Evolutionary conservation across 2,329 filamentous ascomycete genomes (phyloP), one percentile per base, ranked within the genome.

Genomic region (Aspergillus sp.): DNA sequence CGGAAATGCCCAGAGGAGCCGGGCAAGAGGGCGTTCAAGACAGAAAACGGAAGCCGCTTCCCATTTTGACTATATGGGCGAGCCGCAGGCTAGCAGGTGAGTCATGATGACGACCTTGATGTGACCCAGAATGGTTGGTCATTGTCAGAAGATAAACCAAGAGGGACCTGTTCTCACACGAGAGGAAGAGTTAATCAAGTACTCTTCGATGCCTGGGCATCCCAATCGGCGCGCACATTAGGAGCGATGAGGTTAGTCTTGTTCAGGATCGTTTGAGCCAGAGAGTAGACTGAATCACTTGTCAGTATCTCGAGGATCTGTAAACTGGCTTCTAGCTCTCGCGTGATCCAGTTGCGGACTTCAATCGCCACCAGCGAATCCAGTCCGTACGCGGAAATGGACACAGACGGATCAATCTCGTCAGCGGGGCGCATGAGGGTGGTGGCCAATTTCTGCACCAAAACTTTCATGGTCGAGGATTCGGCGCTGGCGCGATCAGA

Each of bases 391-490:
- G 51, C 56, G 43, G 48, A 44, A 19, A 64, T 38, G 1, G 55
- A 48, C 36, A 46, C 53, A 19, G 47, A 49, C 3, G 47, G 47
- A 29, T 55, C 52, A 7, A 60, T 50, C 3, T 58, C 56, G 12
- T 53, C 57, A 27, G 46, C 46, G 7, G 48, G 53, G 51, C 58
- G 34, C 57, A 76, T 74, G 48, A 79, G 66, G 5, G 76, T 68
- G 0, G 67, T 66, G 0, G 75, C 69, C 4, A 78, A 61, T 58
- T 76, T 78, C 49, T 67, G 62, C 12, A 74, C 66, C 6, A 78
- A 59, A 0, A 73, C 75, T 9, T 39, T 8, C 4, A 27, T 19
- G 10, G 27, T 26, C 19, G 27, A 5, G 7, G 36, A 19, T 39
- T 39, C 36, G 7, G 36, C 36, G 9, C 36, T 39, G 5, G 19